Evolutionary conservation across 2,329 filamentous ascomycete genomes (phyloP), one percentile per base, ranked within the genome.

Genomic region (Thermothelomyces thermophilus): DNA sequence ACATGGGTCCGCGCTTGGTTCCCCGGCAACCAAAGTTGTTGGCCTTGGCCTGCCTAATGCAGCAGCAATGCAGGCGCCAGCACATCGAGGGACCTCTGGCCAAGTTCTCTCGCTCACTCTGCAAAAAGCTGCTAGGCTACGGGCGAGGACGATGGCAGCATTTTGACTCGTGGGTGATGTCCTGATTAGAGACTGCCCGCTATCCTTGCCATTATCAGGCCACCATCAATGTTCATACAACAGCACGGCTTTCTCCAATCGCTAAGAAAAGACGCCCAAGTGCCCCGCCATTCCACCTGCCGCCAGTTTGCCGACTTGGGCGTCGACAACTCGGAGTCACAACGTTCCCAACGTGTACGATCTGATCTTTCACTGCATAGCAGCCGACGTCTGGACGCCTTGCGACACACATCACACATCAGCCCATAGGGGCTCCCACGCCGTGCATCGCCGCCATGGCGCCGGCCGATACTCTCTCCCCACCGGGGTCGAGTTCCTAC

Each of bases 401-500:
- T 37, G 11, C 22, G 20, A 19, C 16, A 19, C 20, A 41, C 30
- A 20, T n/a, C n/a, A 10, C 10, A 9, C 17, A n/a, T 20, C 24
- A n/a, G 37, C 46, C 41, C 39, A 11, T 9, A 10, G 45, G 48
- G 48, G 45, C 46, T 30, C 35, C 35, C 45, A n/a, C 43, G 48
- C 46, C 48, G 48, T 41, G 26, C 46, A 54, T 46, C 71, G 75
- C 74, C 74, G 66, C 63, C 65, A 82, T 83, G 79, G 78, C 78
- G 72, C 74, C 78, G 71, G 68, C 74, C 64, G 73, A 78, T 63
- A 50, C 37, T 35, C 74, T 86, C 62, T 84, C 84, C 57, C 76
- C 84, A 57, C 77, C 87, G 43, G 87, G 87, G 63, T 81, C 82
- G 67, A 84, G 81, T 64, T 80, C 75, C 57, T 91, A 91, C 69